These are phyloP conservation scores for Hypoxylon sp. DNA, from an alignment of 2,329 filamentous ascomycete species.

Conservation along the genomic window DNA sequence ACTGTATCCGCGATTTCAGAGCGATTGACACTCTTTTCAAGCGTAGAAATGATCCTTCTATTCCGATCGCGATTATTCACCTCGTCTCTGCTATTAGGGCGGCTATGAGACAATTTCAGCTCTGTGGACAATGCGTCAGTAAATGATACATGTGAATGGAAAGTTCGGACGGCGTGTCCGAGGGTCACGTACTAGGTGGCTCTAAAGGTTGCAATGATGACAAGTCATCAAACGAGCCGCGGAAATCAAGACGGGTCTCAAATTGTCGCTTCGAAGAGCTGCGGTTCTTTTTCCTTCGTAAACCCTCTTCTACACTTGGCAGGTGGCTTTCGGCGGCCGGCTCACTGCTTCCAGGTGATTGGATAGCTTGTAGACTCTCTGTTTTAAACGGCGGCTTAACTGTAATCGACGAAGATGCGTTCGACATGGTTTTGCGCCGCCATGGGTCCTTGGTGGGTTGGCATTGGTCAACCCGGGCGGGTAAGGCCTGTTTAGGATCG, in stretches of 20 bases:
- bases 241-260: slow-evolving; percentile 42
- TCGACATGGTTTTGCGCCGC: slow-evolving; percentile 40
- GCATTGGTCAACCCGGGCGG: slow-evolving; percentile 23
- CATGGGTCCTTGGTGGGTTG: slow-evolving; percentile 29
- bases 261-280: slow-evolving; percentile 37
- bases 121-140: slow-evolving; percentile 41
- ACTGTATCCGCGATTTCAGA: slow-evolving; percentile 55
- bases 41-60: slow-evolving; percentile 45
- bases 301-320: slow-evolving; percentile 29
- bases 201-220: slow-evolving; percentile 35
- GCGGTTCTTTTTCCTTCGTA: slow-evolving; percentile 27
- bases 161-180: slow-evolving; percentile 7
- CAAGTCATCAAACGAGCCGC: slow-evolving; percentile 39
- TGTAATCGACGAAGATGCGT: slow-evolving; percentile 30
- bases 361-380: slow-evolving; percentile 42
- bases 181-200: slow-evolving; percentile 44
- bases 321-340: slow-evolving; percentile 30
- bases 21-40: slow-evolving; percentile 45
- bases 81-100: slow-evolving; percentile 29
- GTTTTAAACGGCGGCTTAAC: slow-evolving; percentile 40
- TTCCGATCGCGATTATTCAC: slow-evolving; percentile 39
- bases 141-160: background rate
- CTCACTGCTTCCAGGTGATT: slow-evolving; percentile 28
- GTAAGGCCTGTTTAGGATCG: slow-evolving; percentile 38
- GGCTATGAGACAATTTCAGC: slow-evolving; percentile 26